These are phyloP conservation scores for Russula lepida DNA, from an alignment of 768 basidiomycete species.

Conservation along the genomic window DNA sequence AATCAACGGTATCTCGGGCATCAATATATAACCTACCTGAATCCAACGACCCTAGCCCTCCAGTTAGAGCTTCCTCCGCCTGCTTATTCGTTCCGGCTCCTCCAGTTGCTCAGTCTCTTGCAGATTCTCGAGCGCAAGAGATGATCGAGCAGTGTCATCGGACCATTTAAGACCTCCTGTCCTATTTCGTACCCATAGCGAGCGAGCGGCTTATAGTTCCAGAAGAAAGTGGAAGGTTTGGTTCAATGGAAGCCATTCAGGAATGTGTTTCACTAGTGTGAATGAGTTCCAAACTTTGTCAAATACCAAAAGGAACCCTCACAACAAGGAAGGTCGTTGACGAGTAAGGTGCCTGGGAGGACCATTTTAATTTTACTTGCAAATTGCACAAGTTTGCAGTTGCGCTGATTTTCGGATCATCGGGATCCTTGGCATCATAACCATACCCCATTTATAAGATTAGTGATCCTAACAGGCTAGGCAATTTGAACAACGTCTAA, in stretches of 20 bases:
- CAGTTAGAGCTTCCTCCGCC: neutral
- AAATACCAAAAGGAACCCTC: neutral
- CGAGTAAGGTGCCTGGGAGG: slow-evolving; percentile 5
- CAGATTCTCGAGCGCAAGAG: neutral
- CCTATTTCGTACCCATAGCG: neutral
- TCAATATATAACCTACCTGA: neutral
- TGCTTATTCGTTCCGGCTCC: neutral
- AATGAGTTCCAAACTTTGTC: no score
- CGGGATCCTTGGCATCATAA: neutral
- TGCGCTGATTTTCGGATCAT: neutral
- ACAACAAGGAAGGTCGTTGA: slow-evolving; percentile 11
- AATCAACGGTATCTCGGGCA: neutral
- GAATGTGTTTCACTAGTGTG: neutral
- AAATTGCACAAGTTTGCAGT: neutral
- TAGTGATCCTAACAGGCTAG: neutral
- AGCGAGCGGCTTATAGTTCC: neutral
- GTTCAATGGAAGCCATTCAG: slow-evolving; percentile 5
- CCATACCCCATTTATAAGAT: slow-evolving; percentile 1
- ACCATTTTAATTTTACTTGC: neutral
- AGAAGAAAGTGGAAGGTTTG: no score
- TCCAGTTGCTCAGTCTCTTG: neutral
- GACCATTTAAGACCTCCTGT: neutral
- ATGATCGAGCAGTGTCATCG: neutral
- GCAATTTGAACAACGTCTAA: neutral
- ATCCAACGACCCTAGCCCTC: neutral